Conservation (phyloP, 2,329 filamentous ascomycete species). For the Fusarium annulatum region DNA sequence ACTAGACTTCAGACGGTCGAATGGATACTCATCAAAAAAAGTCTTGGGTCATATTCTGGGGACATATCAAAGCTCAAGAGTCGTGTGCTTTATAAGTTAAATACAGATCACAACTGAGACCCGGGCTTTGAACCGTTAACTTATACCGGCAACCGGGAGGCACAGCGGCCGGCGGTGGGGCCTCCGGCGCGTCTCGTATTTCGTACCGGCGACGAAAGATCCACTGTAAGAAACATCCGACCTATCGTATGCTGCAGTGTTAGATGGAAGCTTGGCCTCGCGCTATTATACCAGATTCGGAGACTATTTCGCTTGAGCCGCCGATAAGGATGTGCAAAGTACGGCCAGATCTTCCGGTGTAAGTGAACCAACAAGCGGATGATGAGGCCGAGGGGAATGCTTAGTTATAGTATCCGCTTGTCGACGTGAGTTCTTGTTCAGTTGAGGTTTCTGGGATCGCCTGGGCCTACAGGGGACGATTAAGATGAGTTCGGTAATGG, state of each 20-base stretch:
- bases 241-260: constrained; percentile 10
- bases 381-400: background rate
- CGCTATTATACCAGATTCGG: constrained; percentile 30
- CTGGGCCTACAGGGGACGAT: background rate
- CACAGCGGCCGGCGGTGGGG: constrained; percentile 23
- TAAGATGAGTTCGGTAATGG: background rate
- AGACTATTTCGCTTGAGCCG: background rate
- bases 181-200: constrained; percentile 32
- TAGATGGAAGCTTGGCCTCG: constrained; percentile 13
- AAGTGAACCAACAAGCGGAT: background rate
- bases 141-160: constrained; percentile 10
- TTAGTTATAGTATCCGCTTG: background rate
- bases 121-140: background rate
- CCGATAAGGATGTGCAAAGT: background rate
- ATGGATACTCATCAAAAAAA: no score
- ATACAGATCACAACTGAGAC: background rate
- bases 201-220: constrained; percentile 27
- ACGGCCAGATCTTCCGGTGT: background rate
- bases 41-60: rapidly evolving
- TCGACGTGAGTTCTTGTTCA: background rate
- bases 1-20: background rate
- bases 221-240: background rate
- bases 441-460: rapidly evolving
- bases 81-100: background rate
- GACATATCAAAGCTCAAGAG: rapidly evolving